Percentiles rank a stretch among this genome's conserved stretches.
phyloP scores from a whole-genome alignment of 192 early-diverging fungal species.

The Dispira parvispora region DNA sequence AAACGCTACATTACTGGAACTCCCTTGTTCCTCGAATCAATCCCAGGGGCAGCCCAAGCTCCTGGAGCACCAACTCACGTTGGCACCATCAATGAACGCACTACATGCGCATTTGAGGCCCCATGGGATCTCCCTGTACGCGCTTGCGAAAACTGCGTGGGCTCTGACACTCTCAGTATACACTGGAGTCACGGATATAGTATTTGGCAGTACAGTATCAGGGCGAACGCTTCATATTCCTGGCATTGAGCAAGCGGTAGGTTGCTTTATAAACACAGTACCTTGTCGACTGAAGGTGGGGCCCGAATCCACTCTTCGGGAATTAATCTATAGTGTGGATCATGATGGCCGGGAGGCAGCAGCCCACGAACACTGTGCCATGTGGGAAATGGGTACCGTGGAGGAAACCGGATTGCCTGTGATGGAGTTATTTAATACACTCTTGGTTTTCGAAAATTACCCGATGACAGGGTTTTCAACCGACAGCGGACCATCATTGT shows the following conservation, averaged over 20 bases:
- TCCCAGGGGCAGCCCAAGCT: neutral
- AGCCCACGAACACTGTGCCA: neutral
- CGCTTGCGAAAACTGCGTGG: neutral
- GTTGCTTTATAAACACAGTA: neutral
- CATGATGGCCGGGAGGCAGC: neutral
- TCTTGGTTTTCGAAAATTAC: slow-evolving; percentile 4
- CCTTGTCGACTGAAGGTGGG: neutral
- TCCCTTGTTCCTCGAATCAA: neutral
- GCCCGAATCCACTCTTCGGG: neutral
- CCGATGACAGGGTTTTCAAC: neutral
- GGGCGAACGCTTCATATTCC: neutral
- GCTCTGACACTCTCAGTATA: neutral
- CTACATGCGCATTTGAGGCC: neutral
- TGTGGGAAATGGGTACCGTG: neutral
- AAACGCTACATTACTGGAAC: neutral
- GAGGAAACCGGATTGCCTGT: neutral
- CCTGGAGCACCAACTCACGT: neutral
- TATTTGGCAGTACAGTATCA: neutral
- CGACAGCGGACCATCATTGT: too few relatives aligned
- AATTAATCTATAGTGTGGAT: neutral
- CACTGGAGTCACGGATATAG: neutral
- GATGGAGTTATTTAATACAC: neutral
- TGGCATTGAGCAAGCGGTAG: neutral
- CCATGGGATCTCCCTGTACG: neutral
- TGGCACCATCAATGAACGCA: neutral